These are phyloP conservation scores for Mycena haematopus DNA, from an alignment of 768 basidiomycete species.

Conservation along the genomic window DNA sequence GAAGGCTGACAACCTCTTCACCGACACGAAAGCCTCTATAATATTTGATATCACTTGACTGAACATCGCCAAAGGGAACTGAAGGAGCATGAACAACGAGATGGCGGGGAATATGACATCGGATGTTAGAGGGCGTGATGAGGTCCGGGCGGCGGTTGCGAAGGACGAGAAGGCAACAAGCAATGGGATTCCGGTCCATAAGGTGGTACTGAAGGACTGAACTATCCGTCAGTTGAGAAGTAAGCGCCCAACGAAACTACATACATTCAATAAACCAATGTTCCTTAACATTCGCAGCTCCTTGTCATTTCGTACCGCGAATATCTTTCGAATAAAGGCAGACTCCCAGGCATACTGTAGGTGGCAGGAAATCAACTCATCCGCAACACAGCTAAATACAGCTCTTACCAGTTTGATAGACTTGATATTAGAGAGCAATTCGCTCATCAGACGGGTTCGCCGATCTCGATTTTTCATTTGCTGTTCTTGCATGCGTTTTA, in stretches of 20 bases:
- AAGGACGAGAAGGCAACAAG: constrained; percentile 87
- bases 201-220: constrained; percentile 62
- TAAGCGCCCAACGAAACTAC: constrained; percentile 33
- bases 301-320: constrained; percentile 80
- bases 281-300: constrained; percentile 83
- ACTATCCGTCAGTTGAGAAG: not conserved
- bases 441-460: constrained; percentile 88
- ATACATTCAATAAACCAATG: constrained; percentile 77
- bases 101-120: constrained; percentile 98
- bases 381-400: not conserved
- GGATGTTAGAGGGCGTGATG: constrained; percentile 75
- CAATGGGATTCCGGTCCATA: constrained; percentile 76
- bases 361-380: not conserved
- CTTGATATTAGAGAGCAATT: constrained; percentile 91
- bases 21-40: constrained; percentile 87
- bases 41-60: constrained; percentile 78
- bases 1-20: constrained; percentile 79
- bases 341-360: constrained; percentile 87
- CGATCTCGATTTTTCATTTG: constrained; percentile 96
- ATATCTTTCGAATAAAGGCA: constrained; percentile 80
- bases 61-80: constrained; percentile 87
- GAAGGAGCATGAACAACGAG: constrained; percentile 84
- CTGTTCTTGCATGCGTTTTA: constrained; percentile 80
- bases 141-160: constrained; percentile 68
- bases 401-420: constrained; percentile 62